Evolutionary conservation across 306 rosid species (phyloP).

Genomic region (Castanopsis chinensis): DNA sequence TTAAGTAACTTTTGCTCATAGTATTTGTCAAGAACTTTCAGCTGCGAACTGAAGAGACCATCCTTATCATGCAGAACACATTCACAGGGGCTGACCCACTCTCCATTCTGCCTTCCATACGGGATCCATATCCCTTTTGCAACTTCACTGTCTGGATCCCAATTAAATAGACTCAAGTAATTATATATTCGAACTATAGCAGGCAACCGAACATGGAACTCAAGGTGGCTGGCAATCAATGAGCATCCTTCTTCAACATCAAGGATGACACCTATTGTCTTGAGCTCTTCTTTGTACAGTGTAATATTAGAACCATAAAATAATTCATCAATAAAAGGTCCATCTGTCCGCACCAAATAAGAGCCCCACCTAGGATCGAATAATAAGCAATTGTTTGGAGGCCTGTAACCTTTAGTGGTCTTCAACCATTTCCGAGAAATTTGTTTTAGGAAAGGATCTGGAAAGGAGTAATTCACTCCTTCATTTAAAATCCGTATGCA

Average conservation of each 20-base stretch:
- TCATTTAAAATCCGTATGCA: slow-evolving; percentile 33
- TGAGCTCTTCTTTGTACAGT: slow-evolving; percentile 47
- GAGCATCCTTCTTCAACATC: slow-evolving; percentile 39
- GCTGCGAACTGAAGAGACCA: slow-evolving; percentile 48
- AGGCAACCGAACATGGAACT: slow-evolving; percentile 21
- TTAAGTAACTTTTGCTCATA: slow-evolving; percentile 31
- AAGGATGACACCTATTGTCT: slow-evolving; percentile 47
- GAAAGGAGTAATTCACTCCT: slow-evolving; percentile 8
- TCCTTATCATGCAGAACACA: slow-evolving; percentile 56
- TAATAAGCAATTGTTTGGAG: slow-evolving; percentile 53
- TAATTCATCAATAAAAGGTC: slow-evolving; percentile 62
- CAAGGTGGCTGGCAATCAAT: slow-evolving; percentile 47
- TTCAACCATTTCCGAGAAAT: slow-evolving; percentile 59
- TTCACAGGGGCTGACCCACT: slow-evolving; percentile 42
- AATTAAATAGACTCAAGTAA: slow-evolving; percentile 33
- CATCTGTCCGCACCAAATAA: slow-evolving; percentile 46
- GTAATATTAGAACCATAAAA: slow-evolving; percentile 46
- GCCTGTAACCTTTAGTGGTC: slow-evolving; percentile 51
- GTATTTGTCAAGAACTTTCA: slow-evolving; percentile 37
- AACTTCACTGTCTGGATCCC: slow-evolving; percentile 46
- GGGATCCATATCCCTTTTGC: slow-evolving; percentile 57
- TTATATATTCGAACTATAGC: slow-evolving; percentile 40
- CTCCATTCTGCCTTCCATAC: slow-evolving; percentile 27
- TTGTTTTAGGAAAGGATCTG: slow-evolving; percentile 26
- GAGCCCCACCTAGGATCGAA: slow-evolving; percentile 43